phyloP scores from a whole-genome alignment of 176 grass and related monocot species.

The Dactylis glomerata region DNA sequence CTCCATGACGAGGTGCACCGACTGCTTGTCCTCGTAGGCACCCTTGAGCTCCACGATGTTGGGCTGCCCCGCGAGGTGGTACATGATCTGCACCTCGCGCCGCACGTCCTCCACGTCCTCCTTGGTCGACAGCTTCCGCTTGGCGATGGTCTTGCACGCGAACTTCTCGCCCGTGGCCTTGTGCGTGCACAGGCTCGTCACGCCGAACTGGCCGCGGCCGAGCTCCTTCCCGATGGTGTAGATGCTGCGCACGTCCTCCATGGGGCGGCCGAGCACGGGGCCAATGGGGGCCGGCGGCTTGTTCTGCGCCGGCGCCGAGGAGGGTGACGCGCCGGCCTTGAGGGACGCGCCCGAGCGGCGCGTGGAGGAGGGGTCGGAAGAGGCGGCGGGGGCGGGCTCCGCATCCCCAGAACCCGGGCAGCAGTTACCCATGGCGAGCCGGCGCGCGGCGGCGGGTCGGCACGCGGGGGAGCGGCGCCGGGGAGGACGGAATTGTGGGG shows the following conservation, averaged over 20 bases:
- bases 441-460: constrained; percentile 10
- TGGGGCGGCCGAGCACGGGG: constrained; percentile 68
- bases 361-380: constrained; percentile 19
- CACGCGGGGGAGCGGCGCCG: constrained; percentile 20
- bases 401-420: constrained; percentile 57
- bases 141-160: constrained; percentile 92
- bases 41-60: constrained; percentile 90
- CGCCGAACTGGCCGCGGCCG: constrained; percentile 87
- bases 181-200: constrained; percentile 89
- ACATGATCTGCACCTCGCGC: constrained; percentile 98
- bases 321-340: constrained; percentile 20
- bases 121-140: constrained; percentile 85
- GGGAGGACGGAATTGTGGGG: constrained; percentile 13
- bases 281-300: constrained; percentile 60
- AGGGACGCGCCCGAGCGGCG: constrained; percentile 16
- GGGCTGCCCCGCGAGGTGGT: constrained; percentile 93
- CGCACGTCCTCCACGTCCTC: constrained; percentile 96
- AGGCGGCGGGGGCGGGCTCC: constrained; percentile 19
- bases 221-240: constrained; percentile 89
- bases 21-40: constrained; percentile 93
- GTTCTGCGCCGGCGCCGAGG: constrained; percentile 21
- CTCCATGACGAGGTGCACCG: constrained; percentile 96
- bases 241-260: constrained; percentile 79
- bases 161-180: constrained; percentile 76
- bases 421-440: constrained; percentile 74